Percentiles rank a stretch among this genome's conserved stretches.
These are phyloP conservation scores for Ogataea kodamae DNA, from an alignment of 805 yeast species.

Conservation along the genomic window DNA sequence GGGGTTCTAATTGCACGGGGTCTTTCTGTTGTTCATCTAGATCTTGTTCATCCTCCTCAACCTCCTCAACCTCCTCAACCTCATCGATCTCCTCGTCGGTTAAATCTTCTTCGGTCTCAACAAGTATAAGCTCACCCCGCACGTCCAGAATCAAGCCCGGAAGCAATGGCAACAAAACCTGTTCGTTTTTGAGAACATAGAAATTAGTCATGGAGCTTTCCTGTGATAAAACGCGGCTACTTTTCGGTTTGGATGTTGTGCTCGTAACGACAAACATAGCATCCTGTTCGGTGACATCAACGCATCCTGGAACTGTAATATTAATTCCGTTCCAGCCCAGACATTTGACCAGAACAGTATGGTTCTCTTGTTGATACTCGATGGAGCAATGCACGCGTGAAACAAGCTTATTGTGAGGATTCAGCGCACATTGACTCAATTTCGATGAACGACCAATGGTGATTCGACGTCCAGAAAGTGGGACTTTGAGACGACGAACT, in stretches of 20 bases:
- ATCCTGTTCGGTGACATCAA: constrained; percentile 27
- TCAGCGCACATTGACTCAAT: constrained; percentile 48
- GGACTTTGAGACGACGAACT: constrained; percentile 39
- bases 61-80: too few relatives aligned
- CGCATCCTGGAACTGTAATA: constrained; percentile 54
- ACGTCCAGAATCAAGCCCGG: constrained; percentile 65
- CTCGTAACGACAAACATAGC: constrained; percentile 20
- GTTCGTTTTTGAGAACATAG: constrained; percentile 58
- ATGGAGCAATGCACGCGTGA: constrained; percentile 65
- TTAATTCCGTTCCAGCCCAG: constrained; percentile 79
- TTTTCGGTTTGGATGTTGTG: constrained; percentile 11
- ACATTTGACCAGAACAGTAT: constrained; percentile 57
- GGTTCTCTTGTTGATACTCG: constrained; percentile 38
- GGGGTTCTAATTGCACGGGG: neutral
- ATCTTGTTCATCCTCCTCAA: constrained; percentile 4
- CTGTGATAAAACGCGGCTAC: constrained; percentile 37
- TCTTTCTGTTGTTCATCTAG: constrained; percentile 6
- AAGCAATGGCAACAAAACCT: constrained; percentile 59
- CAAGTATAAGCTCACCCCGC: constrained; percentile 50
- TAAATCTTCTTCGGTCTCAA: constrained; percentile 18
- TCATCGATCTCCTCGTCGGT: constrained; percentile 14
- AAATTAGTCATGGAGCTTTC: constrained; percentile 48
- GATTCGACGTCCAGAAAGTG: constrained; percentile 36
- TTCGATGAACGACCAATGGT: constrained; percentile 68
- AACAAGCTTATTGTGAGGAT: constrained; percentile 49